Base-by-base conservation (phyloP, 164 flowering plant genomes). In the Malania oleifera region DNA sequence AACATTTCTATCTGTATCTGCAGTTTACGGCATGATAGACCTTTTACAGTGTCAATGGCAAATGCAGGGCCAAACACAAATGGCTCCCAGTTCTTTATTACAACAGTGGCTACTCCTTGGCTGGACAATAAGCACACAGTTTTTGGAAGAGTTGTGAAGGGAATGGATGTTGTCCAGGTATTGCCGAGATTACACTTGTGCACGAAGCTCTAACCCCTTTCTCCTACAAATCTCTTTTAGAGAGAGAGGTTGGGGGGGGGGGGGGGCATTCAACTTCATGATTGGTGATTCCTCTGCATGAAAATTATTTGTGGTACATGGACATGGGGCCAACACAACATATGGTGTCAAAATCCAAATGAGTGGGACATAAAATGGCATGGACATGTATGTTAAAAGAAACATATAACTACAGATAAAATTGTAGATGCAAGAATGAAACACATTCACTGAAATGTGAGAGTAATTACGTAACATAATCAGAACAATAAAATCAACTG, bases 111-210 rank as follows among this genome's bases (percentile, higher is more conserved):
- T 35, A 91, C 99, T 11, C 95, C 97, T 29, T 91, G 99, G 99
- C 73, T 95, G 67, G 97, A 95, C 74, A 95, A 84, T 66, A 91
- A 86, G 78, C 99, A 95, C 62, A 95, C 97, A 0, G 99, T 91
- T 50, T 95, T 91, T 73, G 96, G 97, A 44, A 79, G 99, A 79
- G 97, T 95, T 26, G 65, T 78, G 1, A 95, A 95, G 69, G 99
- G 99, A 49, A 91, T 95, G 97, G 99, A 95, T 74, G 97, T 91
- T 41, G 96, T 91, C 49, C 99, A 95, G 96, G 99, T 91, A 84
- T 9, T 7, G 4, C 64, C 56, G 27, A n/a, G 15, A 13, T 68
- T n/a, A 0, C 37, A 19, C 22, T 23, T 52, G 26, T 57, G 22
- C 11, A n/a, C 43, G 4, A 17, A 12, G 57, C 3, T 27, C 25